Conservation (phyloP, 257 asterid species). For the Solanum pinnatisectum region DNA sequence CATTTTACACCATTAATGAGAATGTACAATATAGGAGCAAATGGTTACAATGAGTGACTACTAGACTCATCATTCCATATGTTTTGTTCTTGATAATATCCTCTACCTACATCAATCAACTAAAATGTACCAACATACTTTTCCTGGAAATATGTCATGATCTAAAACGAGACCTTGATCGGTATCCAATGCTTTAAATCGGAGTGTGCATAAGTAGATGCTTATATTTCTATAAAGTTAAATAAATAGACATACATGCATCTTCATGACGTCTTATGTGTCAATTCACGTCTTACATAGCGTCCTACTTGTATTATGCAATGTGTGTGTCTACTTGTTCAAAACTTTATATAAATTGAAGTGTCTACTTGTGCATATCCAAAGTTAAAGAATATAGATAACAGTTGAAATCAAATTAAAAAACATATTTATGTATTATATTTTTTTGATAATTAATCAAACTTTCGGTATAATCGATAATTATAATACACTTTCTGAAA, state of each 20-base stretch:
- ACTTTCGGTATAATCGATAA: too few relatives aligned
- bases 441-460: too few relatives aligned
- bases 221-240: too few relatives aligned
- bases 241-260: too few relatives aligned
- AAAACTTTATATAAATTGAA: too few relatives aligned
- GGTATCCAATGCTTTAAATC: too few relatives aligned
- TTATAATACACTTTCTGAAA: background rate
- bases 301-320: background rate
- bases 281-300: background rate
- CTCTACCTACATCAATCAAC: background rate
- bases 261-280: too few relatives aligned
- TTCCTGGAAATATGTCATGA: background rate
- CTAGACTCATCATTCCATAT: background rate
- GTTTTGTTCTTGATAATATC: background rate
- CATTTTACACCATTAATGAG: background rate
- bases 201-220: background rate
- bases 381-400: too few relatives aligned
- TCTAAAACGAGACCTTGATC: too few relatives aligned
- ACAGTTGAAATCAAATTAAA: too few relatives aligned
- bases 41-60: background rate
- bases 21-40: background rate
- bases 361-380: accelerated
- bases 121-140: background rate
- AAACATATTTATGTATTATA: too few relatives aligned
- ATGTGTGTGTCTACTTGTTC: too few relatives aligned